Percentiles rank a stretch among this genome's conserved stretches.
Conservation (phyloP, 805 yeast species). For the Starmerella ratchasimensis region DNA sequence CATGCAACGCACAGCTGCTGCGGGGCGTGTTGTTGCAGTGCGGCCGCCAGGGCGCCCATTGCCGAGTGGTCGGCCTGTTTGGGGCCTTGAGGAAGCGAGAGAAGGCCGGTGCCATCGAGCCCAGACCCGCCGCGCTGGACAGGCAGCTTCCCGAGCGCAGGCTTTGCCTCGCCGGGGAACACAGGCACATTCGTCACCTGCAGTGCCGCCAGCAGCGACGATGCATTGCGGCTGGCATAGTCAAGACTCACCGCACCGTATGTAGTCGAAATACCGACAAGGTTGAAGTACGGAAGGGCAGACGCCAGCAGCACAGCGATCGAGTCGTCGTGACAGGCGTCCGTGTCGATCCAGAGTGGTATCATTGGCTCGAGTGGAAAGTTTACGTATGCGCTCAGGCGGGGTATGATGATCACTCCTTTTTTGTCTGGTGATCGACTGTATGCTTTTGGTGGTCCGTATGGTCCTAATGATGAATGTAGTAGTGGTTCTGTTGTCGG, state of each 20-base stretch:
- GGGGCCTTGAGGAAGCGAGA: constrained; percentile 36
- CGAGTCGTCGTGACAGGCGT: constrained; percentile 84
- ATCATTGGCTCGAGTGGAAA: too few relatives aligned
- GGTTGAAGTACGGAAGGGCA: constrained; percentile 42
- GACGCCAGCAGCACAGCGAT: constrained; percentile 56
- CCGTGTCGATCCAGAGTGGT: constrained; percentile 83
- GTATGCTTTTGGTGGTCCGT: too few relatives aligned
- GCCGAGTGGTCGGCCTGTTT: constrained; percentile 28
- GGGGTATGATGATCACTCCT: too few relatives aligned
- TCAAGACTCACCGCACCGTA: constrained; percentile 57
- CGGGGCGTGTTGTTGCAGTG: constrained; percentile 30
- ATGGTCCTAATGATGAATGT: too few relatives aligned
- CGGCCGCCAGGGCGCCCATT: constrained; percentile 31
- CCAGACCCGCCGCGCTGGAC: constrained; percentile 66
- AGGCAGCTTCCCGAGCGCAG: constrained; percentile 36
- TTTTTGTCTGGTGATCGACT: too few relatives aligned
- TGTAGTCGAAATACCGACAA: constrained; percentile 61
- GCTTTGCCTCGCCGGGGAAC: constrained; percentile 48
- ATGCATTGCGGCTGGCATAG: constrained; percentile 55
- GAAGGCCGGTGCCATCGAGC: constrained; percentile 54
- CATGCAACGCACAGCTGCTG: constrained; percentile 50
- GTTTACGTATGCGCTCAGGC: too few relatives aligned
- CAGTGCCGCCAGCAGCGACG: constrained; percentile 52
- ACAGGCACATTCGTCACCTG: constrained; percentile 40
- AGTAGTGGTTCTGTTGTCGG: too few relatives aligned